phyloP scores from a whole-genome alignment of 75 land plant genomes.

The Pseudotsuga menziesii region DNA sequence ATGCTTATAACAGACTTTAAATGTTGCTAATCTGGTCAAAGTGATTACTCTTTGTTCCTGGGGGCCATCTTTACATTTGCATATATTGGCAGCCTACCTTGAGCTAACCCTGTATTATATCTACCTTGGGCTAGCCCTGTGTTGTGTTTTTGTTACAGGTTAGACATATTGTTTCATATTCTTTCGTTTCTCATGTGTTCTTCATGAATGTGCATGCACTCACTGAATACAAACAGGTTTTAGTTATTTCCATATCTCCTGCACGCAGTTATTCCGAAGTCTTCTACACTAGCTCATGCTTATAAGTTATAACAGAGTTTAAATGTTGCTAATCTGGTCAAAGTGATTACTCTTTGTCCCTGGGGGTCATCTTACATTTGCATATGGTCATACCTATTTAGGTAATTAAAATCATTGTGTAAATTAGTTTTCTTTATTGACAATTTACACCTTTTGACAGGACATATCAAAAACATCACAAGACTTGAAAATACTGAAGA shows the following conservation, averaged over 20 bases:
- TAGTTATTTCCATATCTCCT: too few relatives aligned
- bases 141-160: not conserved
- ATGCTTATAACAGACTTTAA: not conserved
- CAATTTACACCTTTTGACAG: not conserved
- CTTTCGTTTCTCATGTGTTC: not conserved
- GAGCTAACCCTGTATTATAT: too few relatives aligned
- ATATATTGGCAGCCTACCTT: not conserved
- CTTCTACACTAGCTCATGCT: not conserved
- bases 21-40: not conserved
- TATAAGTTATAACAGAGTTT: not conserved
- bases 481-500: not conserved
- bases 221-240: not conserved
- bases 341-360: not conserved
- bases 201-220: not conserved
- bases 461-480: not conserved
- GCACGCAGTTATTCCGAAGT: not conserved
- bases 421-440: not conserved
- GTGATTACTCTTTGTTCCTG: not conserved
- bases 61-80: not conserved
- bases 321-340: not conserved
- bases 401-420: not conserved
- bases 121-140: not conserved
- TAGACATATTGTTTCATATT: not conserved
- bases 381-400: not conserved
- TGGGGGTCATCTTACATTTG: not conserved